Conservation (phyloP, 805 yeast species). For the Metschnikowia amazonensis region DNA sequence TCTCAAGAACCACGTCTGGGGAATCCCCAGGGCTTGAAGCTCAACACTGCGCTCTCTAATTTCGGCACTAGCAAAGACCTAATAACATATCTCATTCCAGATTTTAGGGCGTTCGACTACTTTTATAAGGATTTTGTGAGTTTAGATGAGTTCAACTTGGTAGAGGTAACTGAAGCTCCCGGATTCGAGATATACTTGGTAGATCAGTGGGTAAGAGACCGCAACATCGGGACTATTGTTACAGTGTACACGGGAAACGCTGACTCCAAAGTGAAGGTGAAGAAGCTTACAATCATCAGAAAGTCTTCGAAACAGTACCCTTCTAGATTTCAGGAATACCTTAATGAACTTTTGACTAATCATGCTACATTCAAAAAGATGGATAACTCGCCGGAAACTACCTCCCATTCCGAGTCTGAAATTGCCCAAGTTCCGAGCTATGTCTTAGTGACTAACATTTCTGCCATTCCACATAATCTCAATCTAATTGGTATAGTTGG, state of each 20-base stretch:
- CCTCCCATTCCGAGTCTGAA: slow-evolving; percentile 1
- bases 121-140: slow-evolving; percentile 38
- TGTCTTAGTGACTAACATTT: slow-evolving; percentile 78
- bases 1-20: background rate
- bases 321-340: slow-evolving; percentile 50
- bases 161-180: slow-evolving; percentile 45
- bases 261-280: slow-evolving; percentile 57
- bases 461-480: slow-evolving; percentile 71
- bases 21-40: background rate
- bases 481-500: slow-evolving; percentile 66
- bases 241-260: slow-evolving; percentile 84
- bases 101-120: slow-evolving; percentile 49
- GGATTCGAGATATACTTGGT: slow-evolving; percentile 91
- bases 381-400: slow-evolving; percentile 6
- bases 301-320: slow-evolving; percentile 48
- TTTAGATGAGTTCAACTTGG: slow-evolving; percentile 34
- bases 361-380: slow-evolving; percentile 64
- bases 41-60: background rate
- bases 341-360: slow-evolving; percentile 61
- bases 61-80: slow-evolving; percentile 14
- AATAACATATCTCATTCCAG: slow-evolving; percentile 50
- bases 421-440: slow-evolving; percentile 24
- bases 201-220: slow-evolving; percentile 87
- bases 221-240: slow-evolving; percentile 63
- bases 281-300: slow-evolving; percentile 52